Evolutionary conservation across 345 rosid genomes (phyloP).

Genomic region (Garcia nutans): DNA sequence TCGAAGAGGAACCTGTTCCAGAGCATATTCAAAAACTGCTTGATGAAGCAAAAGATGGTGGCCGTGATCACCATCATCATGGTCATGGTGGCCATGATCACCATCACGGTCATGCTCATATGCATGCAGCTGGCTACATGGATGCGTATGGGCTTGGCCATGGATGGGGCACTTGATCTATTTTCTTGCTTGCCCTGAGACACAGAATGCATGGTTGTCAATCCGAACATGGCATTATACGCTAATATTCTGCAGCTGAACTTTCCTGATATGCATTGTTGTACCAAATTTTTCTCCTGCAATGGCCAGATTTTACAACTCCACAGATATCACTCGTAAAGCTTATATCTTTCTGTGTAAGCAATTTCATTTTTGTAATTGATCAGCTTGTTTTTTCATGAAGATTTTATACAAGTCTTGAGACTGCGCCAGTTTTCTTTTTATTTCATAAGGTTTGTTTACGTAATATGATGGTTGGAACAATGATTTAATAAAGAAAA

Average conservation of each 20-base stretch:
- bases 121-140: constrained; percentile 36
- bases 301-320: neutral
- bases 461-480: too few species aligned
- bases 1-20: constrained; percentile 50
- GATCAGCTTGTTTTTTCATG: neutral
- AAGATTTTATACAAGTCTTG: too few species aligned
- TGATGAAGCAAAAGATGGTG: constrained; percentile 51
- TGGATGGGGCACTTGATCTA: constrained; percentile 44
- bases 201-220: neutral
- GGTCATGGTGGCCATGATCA: constrained; percentile 33
- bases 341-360: neutral
- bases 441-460: too few species aligned
- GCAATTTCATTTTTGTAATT: neutral
- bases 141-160: constrained; percentile 52
- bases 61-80: constrained; percentile 32
- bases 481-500: too few species aligned
- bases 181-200: neutral
- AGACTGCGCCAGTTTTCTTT: neutral
- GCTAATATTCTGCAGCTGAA: neutral
- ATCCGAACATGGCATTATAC: neutral
- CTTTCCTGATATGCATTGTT: neutral
- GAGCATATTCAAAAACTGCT: constrained; percentile 49
- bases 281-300: neutral
- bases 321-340: neutral
- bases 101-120: constrained; percentile 35